phyloP scores from a whole-genome alignment of 2,329 filamentous ascomycete genomes.

The Sporothrix mexicana region DNA sequence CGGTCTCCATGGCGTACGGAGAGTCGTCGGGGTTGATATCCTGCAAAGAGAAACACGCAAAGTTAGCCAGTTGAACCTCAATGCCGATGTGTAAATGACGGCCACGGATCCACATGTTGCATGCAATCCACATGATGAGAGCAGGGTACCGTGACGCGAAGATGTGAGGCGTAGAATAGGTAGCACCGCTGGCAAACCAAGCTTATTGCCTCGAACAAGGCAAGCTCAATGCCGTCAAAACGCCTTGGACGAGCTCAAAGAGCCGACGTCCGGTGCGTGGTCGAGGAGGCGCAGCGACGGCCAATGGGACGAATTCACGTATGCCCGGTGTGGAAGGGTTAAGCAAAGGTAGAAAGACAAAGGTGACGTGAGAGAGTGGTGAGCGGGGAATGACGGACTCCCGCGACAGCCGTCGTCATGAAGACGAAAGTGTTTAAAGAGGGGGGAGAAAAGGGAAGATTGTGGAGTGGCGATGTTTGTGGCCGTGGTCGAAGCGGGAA shows the following conservation, averaged over 20 bases:
- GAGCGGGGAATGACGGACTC: not conserved
- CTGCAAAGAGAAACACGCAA: constrained; percentile 45
- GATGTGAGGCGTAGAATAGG: too few species aligned
- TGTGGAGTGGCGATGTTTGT: not conserved
- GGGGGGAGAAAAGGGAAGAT: not conserved
- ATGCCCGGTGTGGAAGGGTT: not conserved
- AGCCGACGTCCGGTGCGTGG: not conserved
- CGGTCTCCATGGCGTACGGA: constrained; percentile 62
- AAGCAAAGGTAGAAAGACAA: not conserved
- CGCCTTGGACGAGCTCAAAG: not conserved
- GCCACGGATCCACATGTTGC: too few species aligned
- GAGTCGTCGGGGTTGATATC: constrained; percentile 50
- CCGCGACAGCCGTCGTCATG: not conserved
- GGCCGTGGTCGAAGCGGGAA: not conserved
- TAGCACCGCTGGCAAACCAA: too few species aligned
- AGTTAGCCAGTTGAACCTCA: constrained; percentile 34
- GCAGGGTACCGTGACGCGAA: not conserved
- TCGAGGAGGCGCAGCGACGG: constrained; percentile 12
- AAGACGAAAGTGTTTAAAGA: not conserved
- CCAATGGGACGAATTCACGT: constrained; percentile 1
- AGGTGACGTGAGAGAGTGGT: not conserved
- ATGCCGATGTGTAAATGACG: not conserved
- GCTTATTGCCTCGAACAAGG: not conserved
- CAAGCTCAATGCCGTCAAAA: not conserved
- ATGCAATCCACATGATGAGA: too few species aligned